Evolutionary conservation across 352 stramenopile species (phyloP), one percentile per base, ranked within the genome.

Genomic region (Pythium graminicola): DNA sequence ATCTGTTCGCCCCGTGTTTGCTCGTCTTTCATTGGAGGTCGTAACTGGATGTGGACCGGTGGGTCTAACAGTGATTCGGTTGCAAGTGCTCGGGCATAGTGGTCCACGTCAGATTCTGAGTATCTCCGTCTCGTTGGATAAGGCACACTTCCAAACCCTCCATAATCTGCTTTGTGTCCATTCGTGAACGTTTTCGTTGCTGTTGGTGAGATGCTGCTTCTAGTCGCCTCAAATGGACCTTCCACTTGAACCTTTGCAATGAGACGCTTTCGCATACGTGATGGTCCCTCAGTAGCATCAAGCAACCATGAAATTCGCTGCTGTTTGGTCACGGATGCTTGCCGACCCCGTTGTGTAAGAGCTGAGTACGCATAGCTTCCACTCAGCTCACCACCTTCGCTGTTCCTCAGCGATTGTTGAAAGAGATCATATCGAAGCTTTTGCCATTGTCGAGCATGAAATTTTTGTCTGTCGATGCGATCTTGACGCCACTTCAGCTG

Each of bases 401-500:
- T 27, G 24, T 54, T 24, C 23, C 56, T 40, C 9, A 77, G 43
- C 0, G 40, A 32, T 26, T 77, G 68, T 23, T 72, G 36, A 19
- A 69, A 46, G 16, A 74, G 43, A 16, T 64, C 54, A 22, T 61
- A 50, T 1, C 69, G 59, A 11, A 85, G 22, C 10, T 70, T 59
- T 27, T 73, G 44, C 77, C 75, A 84, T 47, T 88, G 70, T 0
- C 74, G 69, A 11, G 58, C 49, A 33, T 74, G 72, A 46, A 84
- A 88, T 41, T 88, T 86, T 22, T 86, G 70, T 6, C 75, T 61
- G 27, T 88, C 77, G 9, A 86, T 48, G 2, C 65, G 68, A 32
- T 86, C 73, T 75, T 88, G 77, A 14, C 64, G 64, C 77, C 77
- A 86, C 39, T 85, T 86, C 5, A 78, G 60, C 50, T 86, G 74